These are phyloP conservation scores for Raphanus sativus DNA, from an alignment of 345 rosid genomes.

Conservation along the genomic window DNA sequence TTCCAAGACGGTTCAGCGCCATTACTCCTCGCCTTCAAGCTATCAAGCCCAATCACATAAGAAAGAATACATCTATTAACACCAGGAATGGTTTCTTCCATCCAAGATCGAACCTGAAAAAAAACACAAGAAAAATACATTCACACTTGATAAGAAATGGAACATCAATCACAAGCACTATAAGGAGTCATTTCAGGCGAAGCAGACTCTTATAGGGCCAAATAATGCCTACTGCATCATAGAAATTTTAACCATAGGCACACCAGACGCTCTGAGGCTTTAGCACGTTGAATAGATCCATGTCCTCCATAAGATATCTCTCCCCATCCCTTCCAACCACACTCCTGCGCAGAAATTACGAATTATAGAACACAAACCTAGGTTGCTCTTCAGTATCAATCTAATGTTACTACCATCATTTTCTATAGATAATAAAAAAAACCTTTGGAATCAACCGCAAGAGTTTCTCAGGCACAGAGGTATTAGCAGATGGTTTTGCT, in stretches of 20 bases:
- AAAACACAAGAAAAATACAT: background rate
- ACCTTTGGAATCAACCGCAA: constrained; percentile 80
- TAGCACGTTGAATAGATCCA: constrained; percentile 67
- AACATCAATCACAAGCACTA: background rate
- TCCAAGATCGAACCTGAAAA: constrained; percentile 80
- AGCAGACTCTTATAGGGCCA: constrained; percentile 15
- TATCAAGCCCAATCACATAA: constrained; percentile 79
- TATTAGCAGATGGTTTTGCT: constrained; percentile 58
- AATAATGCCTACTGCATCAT: constrained; percentile 10
- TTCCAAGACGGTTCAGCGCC: constrained; percentile 33
- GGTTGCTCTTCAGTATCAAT: background rate
- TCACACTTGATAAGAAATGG: background rate
- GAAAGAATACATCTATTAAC: constrained; percentile 49
- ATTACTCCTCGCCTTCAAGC: constrained; percentile 60
- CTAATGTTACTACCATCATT: background rate
- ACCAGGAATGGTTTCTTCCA: constrained; percentile 79
- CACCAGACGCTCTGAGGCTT: constrained; percentile 87
- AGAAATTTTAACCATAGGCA: constrained; percentile 25
- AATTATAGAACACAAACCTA: constrained; percentile 4
- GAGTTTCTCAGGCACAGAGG: constrained; percentile 62
- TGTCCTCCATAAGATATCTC: constrained; percentile 94
- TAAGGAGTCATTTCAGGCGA: constrained; percentile 12
- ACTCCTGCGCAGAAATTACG: constrained; percentile 48
- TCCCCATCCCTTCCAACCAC: constrained; percentile 99
- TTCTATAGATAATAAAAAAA: constrained; percentile 14